phyloP scores from a whole-genome alignment of 805 yeast species.

The Saccharomyces eubayanus region DNA sequence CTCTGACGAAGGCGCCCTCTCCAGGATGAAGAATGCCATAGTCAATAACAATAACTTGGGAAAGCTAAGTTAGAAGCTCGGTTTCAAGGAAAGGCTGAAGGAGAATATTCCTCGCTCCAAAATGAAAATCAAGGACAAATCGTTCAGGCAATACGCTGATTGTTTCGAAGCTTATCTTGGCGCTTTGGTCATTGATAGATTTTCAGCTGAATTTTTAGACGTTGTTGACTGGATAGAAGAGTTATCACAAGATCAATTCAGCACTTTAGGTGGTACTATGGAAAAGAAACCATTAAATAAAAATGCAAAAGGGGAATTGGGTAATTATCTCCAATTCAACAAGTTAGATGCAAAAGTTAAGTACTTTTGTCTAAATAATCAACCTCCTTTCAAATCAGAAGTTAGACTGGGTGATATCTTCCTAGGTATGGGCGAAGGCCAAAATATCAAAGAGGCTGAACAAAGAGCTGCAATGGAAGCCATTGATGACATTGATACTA shows the following conservation, averaged over 20 bases:
- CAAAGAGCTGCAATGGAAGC: conserved; percentile 75
- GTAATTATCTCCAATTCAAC: conserved; percentile 44
- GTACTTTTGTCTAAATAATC: conserved; percentile 22
- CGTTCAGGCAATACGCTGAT: conserved; percentile 52
- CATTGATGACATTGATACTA: conserved; percentile 41
- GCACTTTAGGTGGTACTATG: conserved; percentile 6
- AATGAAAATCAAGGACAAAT: conserved; percentile 47
- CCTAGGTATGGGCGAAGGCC: conserved; percentile 62
- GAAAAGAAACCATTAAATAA: conserved; percentile 34
- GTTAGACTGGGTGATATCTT: conserved; percentile 47
- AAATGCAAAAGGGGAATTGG: conserved; percentile 68
- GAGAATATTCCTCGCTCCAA: conserved; percentile 40
- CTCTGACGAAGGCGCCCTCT: conserved; percentile 68
- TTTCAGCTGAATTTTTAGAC: conserved; percentile 34
- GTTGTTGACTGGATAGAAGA: conserved; percentile 46
- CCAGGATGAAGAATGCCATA: conserved; percentile 53
- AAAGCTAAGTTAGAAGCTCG: conserved; percentile 56
- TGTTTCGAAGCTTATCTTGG: conserved; percentile 87
- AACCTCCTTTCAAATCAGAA: conserved; percentile 45
- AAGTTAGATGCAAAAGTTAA: conserved; percentile 10
- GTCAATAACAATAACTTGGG: conserved; percentile 62
- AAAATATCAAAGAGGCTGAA: conserved; percentile 63
- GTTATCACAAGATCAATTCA: conserved; percentile 31
- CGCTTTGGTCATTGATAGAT: conserved; percentile 50
- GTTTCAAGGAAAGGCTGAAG: conserved; percentile 47